A percentile compares a stretch with the other conserved stretches of the same genome.
Evolutionary conservation across 202 grass and related monocot genomes (phyloP).

Genomic region (Panicum virgatum): DNA sequence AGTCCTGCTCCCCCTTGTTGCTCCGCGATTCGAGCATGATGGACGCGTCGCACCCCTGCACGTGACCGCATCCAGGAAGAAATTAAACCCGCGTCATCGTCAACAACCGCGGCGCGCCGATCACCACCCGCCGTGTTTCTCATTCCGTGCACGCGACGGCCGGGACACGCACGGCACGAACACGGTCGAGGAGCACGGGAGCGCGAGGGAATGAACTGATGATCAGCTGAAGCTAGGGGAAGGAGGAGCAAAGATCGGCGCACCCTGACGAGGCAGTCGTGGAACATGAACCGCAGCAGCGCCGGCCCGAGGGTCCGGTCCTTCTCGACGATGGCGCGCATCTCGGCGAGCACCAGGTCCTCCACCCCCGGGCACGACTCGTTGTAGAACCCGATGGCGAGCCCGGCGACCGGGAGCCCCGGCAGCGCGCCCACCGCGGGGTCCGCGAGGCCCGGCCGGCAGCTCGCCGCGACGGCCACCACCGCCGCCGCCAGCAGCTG

Average conservation of each 20-base stretch:
- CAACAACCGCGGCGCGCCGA: neutral
- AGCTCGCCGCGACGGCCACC: neutral
- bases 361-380: constrained; percentile 56
- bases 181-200: neutral
- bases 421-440: neutral
- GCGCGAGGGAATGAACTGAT: neutral
- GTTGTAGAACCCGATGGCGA: constrained; percentile 61
- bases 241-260: neutral
- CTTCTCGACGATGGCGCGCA: constrained; percentile 33
- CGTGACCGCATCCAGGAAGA: too few relatives aligned
- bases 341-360: constrained; percentile 60
- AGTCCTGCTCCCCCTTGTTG: constrained; percentile 47
- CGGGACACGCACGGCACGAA: neutral
- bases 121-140: neutral
- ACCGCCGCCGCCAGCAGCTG: neutral
- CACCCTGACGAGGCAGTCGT: constrained; percentile 85
- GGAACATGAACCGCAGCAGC: constrained; percentile 67
- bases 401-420: constrained; percentile 20
- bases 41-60: constrained; percentile 73
- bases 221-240: too few relatives aligned
- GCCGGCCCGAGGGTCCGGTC: constrained; percentile 50
- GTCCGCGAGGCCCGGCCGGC: neutral
- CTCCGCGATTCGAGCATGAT: constrained; percentile 57
- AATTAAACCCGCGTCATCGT: neutral
- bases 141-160: constrained; percentile 3